Percentiles rank a stretch among this genome's conserved stretches.
Conservation (phyloP, 768 basidiomycete species). For the Lactarius sanguifluus region DNA sequence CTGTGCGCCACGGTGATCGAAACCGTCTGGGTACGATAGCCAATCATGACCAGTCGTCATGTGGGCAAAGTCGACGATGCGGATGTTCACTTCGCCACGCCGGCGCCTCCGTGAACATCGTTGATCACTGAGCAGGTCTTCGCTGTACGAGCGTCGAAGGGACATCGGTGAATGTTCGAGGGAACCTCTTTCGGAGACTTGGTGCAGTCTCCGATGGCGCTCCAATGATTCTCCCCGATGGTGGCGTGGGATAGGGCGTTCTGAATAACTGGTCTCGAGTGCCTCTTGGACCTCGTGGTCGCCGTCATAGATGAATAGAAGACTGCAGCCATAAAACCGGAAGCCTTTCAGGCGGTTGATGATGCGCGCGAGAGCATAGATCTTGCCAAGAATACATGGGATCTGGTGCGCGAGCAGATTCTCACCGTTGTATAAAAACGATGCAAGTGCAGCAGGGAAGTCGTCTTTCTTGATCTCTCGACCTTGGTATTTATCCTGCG, state of each 20-base stretch:
- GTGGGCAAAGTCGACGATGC: slow-evolving; percentile 98
- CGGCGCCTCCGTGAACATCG: slow-evolving; percentile 66
- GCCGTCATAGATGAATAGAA: slow-evolving; percentile 97
- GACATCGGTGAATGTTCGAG: slow-evolving; percentile 25
- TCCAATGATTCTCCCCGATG: slow-evolving; percentile 80
- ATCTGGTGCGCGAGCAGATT: slow-evolving; percentile 87
- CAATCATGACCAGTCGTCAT: slow-evolving; percentile 96
- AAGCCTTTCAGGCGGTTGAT: slow-evolving; percentile 89
- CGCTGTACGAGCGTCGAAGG: slow-evolving; percentile 75
- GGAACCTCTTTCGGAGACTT: slow-evolving; percentile 10
- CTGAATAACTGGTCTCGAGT: slow-evolving; percentile 58
- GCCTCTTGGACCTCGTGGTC: slow-evolving; percentile 84
- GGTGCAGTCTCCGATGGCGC: slow-evolving; percentile 39
- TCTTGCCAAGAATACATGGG: slow-evolving; percentile 83
- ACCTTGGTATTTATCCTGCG: slow-evolving; percentile 96
- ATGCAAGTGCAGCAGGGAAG: slow-evolving; percentile 77
- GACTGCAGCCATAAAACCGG: slow-evolving; percentile 96
- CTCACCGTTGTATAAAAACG: slow-evolving; percentile 85
- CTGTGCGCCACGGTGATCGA: slow-evolving; percentile 41
- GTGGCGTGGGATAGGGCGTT: slow-evolving; percentile 63
- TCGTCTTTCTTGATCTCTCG: slow-evolving; percentile 85
- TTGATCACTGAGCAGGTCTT: slow-evolving; percentile 68
- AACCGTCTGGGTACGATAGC: slow-evolving; percentile 57
- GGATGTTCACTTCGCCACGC: slow-evolving; percentile 91
- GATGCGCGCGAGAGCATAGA: slow-evolving; percentile 92